Base-by-base conservation (phyloP, 441 rosid species). In the Macaranga tanarius region DNA sequence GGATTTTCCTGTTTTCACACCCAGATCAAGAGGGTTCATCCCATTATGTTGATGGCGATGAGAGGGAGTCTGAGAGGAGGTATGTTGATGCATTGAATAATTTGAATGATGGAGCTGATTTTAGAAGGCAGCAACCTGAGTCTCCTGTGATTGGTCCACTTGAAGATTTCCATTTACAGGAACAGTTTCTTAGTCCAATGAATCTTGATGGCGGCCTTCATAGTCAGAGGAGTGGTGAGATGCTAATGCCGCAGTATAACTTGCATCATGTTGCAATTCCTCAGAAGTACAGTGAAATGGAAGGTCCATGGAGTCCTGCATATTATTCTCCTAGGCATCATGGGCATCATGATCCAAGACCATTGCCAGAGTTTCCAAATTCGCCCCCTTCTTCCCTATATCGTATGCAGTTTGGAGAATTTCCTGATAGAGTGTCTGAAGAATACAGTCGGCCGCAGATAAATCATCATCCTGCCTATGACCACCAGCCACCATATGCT, bases 11-110 rank as follows among this genome's bases (percentile, higher is more conserved):
- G 64, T 95, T 92, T 77, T 81, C 94, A 0, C 84, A 86, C 62
- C 81, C 81, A 2, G 98, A 95, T 62, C 89, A 81, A 48, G 99
- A 95, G 77, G 87, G 82, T 61, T 83, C 86, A 2, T 56, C 74
- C 8, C 93, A 86, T 75, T 91, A 76, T 80, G 83, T 85, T 72
- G 97, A 94, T 42, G 89, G 89, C 17, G 96, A 91, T 84, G 95
- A 90, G 34, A 85, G 91, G 86, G 97, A 92, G 62, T 80, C 92
- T 5, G 99, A 91, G 89, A 86, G 92, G 82, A 90, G 98, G 85
- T 95, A 95, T 62, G 98, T 95, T 71, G 99, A 95, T 79, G 97
- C 98, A 10, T 82, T 95, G 82, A 95, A 95, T 82, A 87, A 82
- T 80, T 77, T 87, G 82, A 88, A 83, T 42, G 99, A 95, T 48